Evolutionary conservation across 345 rosid species (phyloP).

Genomic region (Microcos paniculata): DNA sequence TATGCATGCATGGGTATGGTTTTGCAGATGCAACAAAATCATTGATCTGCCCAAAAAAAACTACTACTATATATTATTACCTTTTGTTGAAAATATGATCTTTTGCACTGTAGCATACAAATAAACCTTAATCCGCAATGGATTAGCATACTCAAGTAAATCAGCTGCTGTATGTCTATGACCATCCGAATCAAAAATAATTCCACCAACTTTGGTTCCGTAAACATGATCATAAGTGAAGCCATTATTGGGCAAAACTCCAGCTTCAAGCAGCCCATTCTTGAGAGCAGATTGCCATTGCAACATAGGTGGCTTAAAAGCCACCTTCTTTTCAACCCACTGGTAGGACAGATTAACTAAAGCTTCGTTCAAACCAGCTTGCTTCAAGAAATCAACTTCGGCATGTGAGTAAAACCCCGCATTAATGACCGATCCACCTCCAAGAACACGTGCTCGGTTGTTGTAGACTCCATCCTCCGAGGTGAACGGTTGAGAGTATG

Average conservation of each 20-base stretch:
- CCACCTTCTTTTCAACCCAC: slow-evolving; percentile 83
- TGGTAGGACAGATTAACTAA: slow-evolving; percentile 54
- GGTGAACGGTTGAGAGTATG: slow-evolving; percentile 62
- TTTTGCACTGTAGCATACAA: slow-evolving; percentile 69
- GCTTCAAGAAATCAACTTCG: slow-evolving; percentile 33
- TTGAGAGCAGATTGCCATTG: slow-evolving; percentile 78
- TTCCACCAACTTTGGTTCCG: slow-evolving; percentile 80
- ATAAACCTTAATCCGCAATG: slow-evolving; percentile 39
- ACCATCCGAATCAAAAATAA: slow-evolving; percentile 62
- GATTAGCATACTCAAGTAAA: slow-evolving; percentile 66
- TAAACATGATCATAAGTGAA: slow-evolving; percentile 65
- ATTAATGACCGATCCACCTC: slow-evolving; percentile 80
- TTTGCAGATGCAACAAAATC: neutral
- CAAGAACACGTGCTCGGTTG: slow-evolving; percentile 73
- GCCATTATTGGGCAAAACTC: slow-evolving; percentile 62
- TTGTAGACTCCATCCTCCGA: slow-evolving; percentile 85
- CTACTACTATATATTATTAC: slow-evolving; percentile 28
- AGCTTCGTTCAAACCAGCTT: slow-evolving; percentile 45
- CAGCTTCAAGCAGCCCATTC: slow-evolving; percentile 66
- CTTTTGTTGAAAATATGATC: slow-evolving; percentile 48
- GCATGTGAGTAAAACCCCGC: slow-evolving; percentile 84
- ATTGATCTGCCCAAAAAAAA: neutral
- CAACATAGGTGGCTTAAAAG: slow-evolving; percentile 43
- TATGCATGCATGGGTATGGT: neutral
- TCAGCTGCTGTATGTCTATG: slow-evolving; percentile 84